A percentile compares a stretch with the other conserved stretches of the same genome.
These are phyloP conservation scores for Pseudogymnoascus sp. DNA, from an alignment of 2,329 filamentous ascomycete genomes.

Conservation along the genomic window DNA sequence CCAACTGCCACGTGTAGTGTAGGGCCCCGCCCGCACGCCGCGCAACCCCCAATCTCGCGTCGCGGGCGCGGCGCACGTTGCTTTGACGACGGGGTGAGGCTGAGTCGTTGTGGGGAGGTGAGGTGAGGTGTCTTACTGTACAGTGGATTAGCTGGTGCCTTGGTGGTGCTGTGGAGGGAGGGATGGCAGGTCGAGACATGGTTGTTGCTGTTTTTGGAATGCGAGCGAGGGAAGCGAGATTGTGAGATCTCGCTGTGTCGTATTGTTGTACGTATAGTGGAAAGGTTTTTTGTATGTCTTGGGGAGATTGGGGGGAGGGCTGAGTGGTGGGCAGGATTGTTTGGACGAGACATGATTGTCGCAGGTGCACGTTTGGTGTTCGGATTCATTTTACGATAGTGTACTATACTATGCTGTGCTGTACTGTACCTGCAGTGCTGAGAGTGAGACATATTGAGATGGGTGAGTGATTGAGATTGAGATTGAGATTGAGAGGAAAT, in stretches of 20 bases:
- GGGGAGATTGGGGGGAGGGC: not conserved
- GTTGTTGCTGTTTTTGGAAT: not conserved
- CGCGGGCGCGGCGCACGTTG: not conserved
- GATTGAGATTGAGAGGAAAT: not conserved
- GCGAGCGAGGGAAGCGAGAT: not conserved
- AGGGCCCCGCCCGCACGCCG: no score
- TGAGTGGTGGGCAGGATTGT: not conserved
- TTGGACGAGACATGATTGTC: conserved; percentile 3
- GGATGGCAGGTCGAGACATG: not conserved
- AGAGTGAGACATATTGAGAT: no score
- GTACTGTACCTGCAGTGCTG: no score
- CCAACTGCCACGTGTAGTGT: not conserved
- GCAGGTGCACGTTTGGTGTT: not conserved
- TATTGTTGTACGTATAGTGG: no score
- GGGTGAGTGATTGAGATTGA: no score
- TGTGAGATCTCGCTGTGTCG: no score
- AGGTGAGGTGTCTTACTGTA: no score
- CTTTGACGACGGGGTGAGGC: not conserved
- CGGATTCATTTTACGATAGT: not conserved
- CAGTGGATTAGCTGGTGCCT: no score
- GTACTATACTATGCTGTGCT: no score
- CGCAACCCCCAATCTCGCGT: no score
- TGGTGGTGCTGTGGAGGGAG: no score
- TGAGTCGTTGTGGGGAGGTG: not conserved
- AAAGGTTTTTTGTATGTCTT: no score